phyloP scores from a whole-genome alignment of 768 basidiomycete genomes.

The Brasilioporus rufonigricans region DNA sequence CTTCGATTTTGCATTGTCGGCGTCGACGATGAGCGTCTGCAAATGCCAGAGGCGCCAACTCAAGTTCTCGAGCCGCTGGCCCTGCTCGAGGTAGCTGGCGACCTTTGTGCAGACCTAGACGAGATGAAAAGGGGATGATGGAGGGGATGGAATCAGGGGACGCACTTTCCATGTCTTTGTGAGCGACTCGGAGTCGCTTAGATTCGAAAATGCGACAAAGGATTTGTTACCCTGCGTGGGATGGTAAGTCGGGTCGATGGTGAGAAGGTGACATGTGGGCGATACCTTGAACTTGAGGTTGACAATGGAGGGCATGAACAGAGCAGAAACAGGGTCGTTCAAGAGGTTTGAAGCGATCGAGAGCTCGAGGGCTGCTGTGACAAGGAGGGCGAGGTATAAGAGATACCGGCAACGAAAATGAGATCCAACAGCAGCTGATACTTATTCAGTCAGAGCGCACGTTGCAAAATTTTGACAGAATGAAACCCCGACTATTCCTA shows the following conservation, averaged over 20 bases:
- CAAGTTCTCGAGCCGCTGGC: constrained; percentile 87
- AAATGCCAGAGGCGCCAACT: constrained; percentile 93
- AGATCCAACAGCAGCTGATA: constrained; percentile 9
- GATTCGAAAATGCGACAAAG: constrained; percentile 89
- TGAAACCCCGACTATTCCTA: constrained; percentile 34
- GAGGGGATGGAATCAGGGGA: neutral
- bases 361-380: constrained; percentile 10
- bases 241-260: constrained; percentile 6
- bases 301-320: constrained; percentile 72
- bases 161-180: constrained; percentile 89
- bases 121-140: constrained; percentile 7
- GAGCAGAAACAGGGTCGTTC: neutral
- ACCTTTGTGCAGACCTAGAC: constrained; percentile 84
- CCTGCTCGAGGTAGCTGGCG: constrained; percentile 86
- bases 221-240: constrained; percentile 80
- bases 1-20: constrained; percentile 83
- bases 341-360: constrained; percentile 15
- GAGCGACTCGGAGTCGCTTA: constrained; percentile 79
- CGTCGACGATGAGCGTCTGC: constrained; percentile 87
- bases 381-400: constrained; percentile 21
- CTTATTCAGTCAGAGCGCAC: constrained; percentile 20
- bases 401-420: constrained; percentile 21
- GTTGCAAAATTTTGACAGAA: constrained; percentile 29
- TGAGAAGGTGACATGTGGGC: neutral
- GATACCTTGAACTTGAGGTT: constrained; percentile 82